A percentile compares a stretch with the other conserved stretches of the same genome.
Evolutionary conservation across 441 rosid genomes (phyloP).

Genomic region (Capsella rubella): DNA sequence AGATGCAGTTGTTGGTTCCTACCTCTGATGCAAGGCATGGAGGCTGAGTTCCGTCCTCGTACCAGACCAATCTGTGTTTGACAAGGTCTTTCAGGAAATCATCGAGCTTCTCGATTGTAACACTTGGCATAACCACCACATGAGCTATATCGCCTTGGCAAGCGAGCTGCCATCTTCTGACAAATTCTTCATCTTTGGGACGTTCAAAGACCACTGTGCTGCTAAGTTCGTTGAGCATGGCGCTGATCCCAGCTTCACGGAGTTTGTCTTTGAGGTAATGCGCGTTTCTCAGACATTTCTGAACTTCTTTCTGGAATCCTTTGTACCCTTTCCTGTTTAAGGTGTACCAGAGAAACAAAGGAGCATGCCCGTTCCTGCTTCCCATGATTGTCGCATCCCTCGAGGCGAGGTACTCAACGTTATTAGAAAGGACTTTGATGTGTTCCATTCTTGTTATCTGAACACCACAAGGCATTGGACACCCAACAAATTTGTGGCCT

Average conservation of each 20-base stretch:
- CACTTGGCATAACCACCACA: slow-evolving; percentile 92
- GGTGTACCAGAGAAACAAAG: slow-evolving; percentile 95
- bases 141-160: slow-evolving; percentile 92
- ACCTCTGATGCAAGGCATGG: slow-evolving; percentile 72
- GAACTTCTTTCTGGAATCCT: slow-evolving; percentile 94
- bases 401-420: slow-evolving; percentile 92
- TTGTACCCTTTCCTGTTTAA: slow-evolving; percentile 85
- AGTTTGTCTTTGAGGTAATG: slow-evolving; percentile 81
- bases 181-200: slow-evolving; percentile 83
- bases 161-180: slow-evolving; percentile 94
- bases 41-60: slow-evolving; percentile 53
- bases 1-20: slow-evolving; percentile 69
- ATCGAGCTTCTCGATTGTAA: slow-evolving; percentile 76
- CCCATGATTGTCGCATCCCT: slow-evolving; percentile 99
- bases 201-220: slow-evolving; percentile 95
- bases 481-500: slow-evolving; percentile 92
- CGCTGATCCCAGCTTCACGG: slow-evolving; percentile 71
- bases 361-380: slow-evolving; percentile 93
- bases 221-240: slow-evolving; percentile 93
- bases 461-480: slow-evolving; percentile 98
- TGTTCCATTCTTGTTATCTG: slow-evolving; percentile 86
- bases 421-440: slow-evolving; percentile 77
- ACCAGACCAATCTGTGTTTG: slow-evolving; percentile 69
- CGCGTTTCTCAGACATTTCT: slow-evolving; percentile 89
- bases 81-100: slow-evolving; percentile 66